These are phyloP conservation scores for Salix purpurea DNA, from an alignment of 345 rosid species.

Conservation along the genomic window DNA sequence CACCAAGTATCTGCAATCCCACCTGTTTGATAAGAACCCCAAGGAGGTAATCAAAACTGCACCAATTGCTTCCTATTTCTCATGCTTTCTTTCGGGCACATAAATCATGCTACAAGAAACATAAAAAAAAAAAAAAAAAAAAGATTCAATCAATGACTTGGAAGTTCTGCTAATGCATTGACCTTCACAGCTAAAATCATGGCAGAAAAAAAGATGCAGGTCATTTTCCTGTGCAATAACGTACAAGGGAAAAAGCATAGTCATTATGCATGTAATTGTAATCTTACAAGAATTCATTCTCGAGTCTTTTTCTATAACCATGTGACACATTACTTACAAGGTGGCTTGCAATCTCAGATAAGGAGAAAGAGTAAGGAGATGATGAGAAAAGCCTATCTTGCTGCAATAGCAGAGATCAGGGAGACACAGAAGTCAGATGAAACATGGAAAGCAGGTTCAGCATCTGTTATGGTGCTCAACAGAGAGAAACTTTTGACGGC, in stretches of 20 bases:
- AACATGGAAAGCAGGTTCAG: slow-evolving; percentile 38
- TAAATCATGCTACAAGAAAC: not conserved
- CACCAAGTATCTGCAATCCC: slow-evolving; percentile 52
- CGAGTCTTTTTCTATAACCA: not conserved
- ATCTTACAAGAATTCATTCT: not conserved
- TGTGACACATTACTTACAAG: not conserved
- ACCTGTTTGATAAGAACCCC: slow-evolving; percentile 44
- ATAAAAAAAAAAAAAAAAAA: not conserved
- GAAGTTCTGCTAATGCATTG: not conserved
- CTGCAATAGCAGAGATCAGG: slow-evolving; percentile 45
- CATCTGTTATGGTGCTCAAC: slow-evolving; percentile 55
- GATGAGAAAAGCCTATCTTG: slow-evolving; percentile 49
- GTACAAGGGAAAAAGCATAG: not conserved
- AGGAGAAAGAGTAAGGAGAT: slow-evolving; percentile 50
- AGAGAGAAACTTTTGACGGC: slow-evolving; percentile 65
- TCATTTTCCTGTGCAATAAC: not conserved
- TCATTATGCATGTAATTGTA: not conserved
- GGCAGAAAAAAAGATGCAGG: not conserved
- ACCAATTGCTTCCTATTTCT: not conserved
- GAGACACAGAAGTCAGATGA: slow-evolving; percentile 33
- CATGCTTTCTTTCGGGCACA: not conserved
- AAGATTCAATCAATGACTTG: not conserved
- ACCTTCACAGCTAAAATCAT: not conserved
- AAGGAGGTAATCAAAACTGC: slow-evolving; percentile 31
- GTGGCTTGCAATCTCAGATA: slow-evolving; percentile 40